Evolutionary conservation across 2,329 filamentous ascomycete genomes (phyloP).

Genomic region (Paraconiothyrium brasiliense): DNA sequence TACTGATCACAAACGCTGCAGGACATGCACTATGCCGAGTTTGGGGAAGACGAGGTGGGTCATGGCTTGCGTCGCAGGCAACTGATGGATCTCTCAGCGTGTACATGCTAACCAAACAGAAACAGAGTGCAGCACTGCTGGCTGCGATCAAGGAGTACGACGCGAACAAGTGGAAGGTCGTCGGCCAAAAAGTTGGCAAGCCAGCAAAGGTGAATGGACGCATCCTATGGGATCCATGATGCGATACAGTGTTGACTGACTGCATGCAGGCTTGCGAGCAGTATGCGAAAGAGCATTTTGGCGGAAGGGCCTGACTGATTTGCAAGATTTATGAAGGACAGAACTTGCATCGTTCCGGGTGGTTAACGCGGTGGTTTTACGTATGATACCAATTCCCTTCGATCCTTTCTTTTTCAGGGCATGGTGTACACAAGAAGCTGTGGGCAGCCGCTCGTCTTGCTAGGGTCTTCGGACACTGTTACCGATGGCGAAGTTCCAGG

Average conservation of each 20-base stretch:
- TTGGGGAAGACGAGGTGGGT: conserved; percentile 91
- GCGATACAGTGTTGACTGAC: conserved; percentile 24
- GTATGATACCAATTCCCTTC: conserved; percentile 51
- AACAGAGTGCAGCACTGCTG: conserved; percentile 78
- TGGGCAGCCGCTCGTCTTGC: conserved; percentile 40
- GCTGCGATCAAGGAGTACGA: conserved; percentile 99
- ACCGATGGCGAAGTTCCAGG: conserved; percentile 36
- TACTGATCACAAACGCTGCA: conserved; percentile 52
- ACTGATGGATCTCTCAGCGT: conserved; percentile 20
- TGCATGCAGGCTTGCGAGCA: conserved; percentile 77
- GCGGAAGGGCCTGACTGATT: conserved; percentile 58
- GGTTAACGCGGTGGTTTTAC: conserved; percentile 39
- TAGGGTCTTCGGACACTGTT: conserved; percentile 35
- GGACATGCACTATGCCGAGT: conserved; percentile 99
- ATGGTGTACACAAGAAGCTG: conserved; percentile 41
- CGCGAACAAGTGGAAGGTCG: conserved; percentile 97
- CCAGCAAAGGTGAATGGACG: conserved; percentile 81
- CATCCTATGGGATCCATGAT: conserved; percentile 11
- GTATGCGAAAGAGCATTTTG: conserved; percentile 95
- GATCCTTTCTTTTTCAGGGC: conserved; percentile 26
- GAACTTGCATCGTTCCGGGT: conserved; percentile 49
- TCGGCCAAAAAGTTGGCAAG: conserved; percentile 96
- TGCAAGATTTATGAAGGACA: conserved; percentile 44
- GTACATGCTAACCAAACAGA: conserved; percentile 37
- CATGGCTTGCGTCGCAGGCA: conserved; percentile 18